Percentiles rank a stretch among this genome's conserved stretches.
Conservation (phyloP, 345 rosid genomes). For the Lenwebbia sp. region DNA sequence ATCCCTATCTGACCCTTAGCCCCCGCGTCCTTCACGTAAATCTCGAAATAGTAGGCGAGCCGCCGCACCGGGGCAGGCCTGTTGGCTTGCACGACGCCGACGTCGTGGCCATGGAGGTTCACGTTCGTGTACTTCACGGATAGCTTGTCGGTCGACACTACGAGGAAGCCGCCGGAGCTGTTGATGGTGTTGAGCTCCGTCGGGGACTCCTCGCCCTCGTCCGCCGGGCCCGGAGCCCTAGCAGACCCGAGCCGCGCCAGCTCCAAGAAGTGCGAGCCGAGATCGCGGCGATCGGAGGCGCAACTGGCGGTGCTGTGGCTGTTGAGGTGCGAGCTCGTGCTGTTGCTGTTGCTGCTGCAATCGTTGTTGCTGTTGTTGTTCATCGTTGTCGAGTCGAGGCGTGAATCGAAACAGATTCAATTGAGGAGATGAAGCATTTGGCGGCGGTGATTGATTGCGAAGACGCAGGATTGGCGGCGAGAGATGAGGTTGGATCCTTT, state of each 20-base stretch:
- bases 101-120: constrained; percentile 70
- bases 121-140: constrained; percentile 58
- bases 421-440: not conserved
- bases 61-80: constrained; percentile 71
- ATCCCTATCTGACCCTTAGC: constrained; percentile 66
- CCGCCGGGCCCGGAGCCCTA: constrained; percentile 10
- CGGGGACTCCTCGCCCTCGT: constrained; percentile 56
- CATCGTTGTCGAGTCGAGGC: not conserved
- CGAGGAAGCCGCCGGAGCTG: constrained; percentile 76
- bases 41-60: constrained; percentile 85
- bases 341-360: not conserved
- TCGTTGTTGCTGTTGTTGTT: not conserved
- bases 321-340: not conserved
- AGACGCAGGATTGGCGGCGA: not conserved
- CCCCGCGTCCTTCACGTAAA: constrained; percentile 68
- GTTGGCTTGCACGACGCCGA: constrained; percentile 81
- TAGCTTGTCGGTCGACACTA: constrained; percentile 73
- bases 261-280: constrained; percentile 38
- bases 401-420: not conserved
- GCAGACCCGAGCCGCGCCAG: constrained; percentile 20
- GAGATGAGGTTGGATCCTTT: not conserved
- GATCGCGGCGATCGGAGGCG: constrained; percentile 20
- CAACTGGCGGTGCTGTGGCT: not conserved
- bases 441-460: not conserved
- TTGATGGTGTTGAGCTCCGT: constrained; percentile 83